These are phyloP conservation scores for Lactarius indigo DNA, from an alignment of 768 basidiomycete genomes.

Conservation along the genomic window DNA sequence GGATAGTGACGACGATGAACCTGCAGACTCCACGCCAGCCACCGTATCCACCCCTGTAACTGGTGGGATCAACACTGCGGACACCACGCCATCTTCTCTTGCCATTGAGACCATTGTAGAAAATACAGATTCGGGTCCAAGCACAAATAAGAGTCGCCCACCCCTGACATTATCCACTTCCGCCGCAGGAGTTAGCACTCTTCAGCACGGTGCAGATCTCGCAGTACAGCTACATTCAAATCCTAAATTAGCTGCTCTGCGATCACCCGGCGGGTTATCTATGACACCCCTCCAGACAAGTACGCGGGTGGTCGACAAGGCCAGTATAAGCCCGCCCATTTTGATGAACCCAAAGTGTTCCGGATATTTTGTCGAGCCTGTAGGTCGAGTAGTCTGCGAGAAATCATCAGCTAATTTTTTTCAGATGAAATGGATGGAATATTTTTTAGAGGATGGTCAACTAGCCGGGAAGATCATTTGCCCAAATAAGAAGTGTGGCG, in stretches of 20 bases:
- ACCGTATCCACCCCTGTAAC: conserved; percentile 1
- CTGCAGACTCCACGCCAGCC: conserved; percentile 11
- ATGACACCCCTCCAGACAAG: conserved; percentile 28
- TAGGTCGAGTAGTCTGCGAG: conserved; percentile 39
- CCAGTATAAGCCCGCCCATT: conserved; percentile 53
- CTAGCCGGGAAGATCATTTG: conserved; percentile 88
- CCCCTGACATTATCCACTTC: conserved; percentile 3
- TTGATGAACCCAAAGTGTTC: conserved; percentile 82
- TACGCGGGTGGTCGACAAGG: conserved; percentile 21
- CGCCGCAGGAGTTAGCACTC: conserved; percentile 25
- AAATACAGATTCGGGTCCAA: not conserved
- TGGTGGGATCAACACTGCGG: not conserved
- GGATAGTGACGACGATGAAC: conserved; percentile 46
- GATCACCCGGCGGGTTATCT: conserved; percentile 30
- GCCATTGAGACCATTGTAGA: conserved; percentile 8
- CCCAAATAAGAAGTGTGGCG: conserved; percentile 86
- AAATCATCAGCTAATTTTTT: not conserved
- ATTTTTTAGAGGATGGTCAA: conserved; percentile 67
- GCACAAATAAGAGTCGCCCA: conserved; percentile 4
- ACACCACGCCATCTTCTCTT: conserved; percentile 11
- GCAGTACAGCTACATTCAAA: conserved; percentile 44
- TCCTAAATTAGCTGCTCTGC: conserved; percentile 49
- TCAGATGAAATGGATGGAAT: conserved; percentile 94
- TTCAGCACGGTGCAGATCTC: conserved; percentile 37
- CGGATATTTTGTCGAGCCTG: conserved; percentile 95